Evolutionary conservation across 805 yeast species (phyloP), one percentile per base, ranked within the genome.

Genomic region (Candida jianshihensis): DNA sequence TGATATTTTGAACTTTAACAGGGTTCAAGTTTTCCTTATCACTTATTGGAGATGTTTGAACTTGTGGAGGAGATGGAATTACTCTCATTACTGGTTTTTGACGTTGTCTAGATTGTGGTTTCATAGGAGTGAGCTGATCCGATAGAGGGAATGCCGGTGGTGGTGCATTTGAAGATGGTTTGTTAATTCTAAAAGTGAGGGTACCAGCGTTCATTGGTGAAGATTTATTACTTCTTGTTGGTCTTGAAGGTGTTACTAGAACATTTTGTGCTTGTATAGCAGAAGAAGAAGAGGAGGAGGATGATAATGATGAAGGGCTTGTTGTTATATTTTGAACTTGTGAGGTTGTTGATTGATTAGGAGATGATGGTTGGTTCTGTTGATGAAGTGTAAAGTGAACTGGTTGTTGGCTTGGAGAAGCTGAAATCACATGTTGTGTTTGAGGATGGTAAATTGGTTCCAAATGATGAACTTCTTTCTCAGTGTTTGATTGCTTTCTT

Each of bases 401-500:
- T n/a, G n/a, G n/a, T n/a, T n/a, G n/a, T n/a, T n/a, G n/a, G n/a
- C n/a, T n/a, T n/a, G n/a, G n/a, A n/a, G n/a, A n/a, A n/a, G n/a
- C n/a, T 30, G 17, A 24, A 21, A 6, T 19, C 24, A 26, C 24
- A 26, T 29, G 36, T n/a, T n/a, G 30, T 6, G 7, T 31, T 11
- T 34, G 38, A 9, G 26, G 40, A 19, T 16, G 20, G 19, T 32
- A 49, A 8, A 49, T 40, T 6, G 55, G 53, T 30, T 51, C 57
- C 15, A 52, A 15, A 22, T 52, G 56, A 38, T 53, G 58, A 4
- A 53, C 54, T 34, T 53, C 56, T 19, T 40, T 50, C 21, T 49
- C 56, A 11, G 53, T 35, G 21, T 43, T 53, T 30, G 57, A 64
- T 40, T 63, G 68, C 48, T 79, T 75, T 51, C 88, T 73, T 44